phyloP scores from a whole-genome alignment of 176 grass and related monocot genomes.

The Dendrocalamus sinicus region DNA sequence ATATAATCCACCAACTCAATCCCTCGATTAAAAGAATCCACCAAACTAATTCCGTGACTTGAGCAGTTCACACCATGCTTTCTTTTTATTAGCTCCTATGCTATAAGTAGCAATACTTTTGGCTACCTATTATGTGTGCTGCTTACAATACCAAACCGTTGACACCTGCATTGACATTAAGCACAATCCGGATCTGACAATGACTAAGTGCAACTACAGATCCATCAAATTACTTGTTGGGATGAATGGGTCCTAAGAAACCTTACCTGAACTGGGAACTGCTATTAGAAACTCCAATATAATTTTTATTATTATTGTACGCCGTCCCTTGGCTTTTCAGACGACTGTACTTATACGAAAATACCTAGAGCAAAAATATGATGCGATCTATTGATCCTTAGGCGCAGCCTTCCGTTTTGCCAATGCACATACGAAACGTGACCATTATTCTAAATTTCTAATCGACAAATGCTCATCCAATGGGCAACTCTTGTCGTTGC shows the following conservation, averaged over 20 bases:
- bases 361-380: no score
- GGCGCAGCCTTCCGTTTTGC: neutral
- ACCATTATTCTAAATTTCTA: no score
- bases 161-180: neutral
- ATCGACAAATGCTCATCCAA: neutral
- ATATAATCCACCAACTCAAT: slow-evolving; percentile 24
- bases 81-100: slow-evolving; percentile 16
- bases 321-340: no score
- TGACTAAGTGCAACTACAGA: neutral
- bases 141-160: neutral
- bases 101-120: slow-evolving; percentile 16
- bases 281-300: no score
- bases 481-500: no score
- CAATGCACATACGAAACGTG: neutral
- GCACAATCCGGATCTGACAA: neutral
- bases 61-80: slow-evolving; percentile 8
- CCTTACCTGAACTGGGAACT: neutral
- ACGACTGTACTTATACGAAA: no score
- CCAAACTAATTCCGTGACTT: slow-evolving; percentile 36
- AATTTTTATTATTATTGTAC: no score
- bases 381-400: no score
- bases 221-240: neutral
- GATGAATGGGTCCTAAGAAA: neutral
- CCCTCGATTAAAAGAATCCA: neutral
- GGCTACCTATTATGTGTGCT: neutral